Base-by-base conservation (phyloP, 768 basidiomycete genomes). In the Amanita pseudoporphyria region DNA sequence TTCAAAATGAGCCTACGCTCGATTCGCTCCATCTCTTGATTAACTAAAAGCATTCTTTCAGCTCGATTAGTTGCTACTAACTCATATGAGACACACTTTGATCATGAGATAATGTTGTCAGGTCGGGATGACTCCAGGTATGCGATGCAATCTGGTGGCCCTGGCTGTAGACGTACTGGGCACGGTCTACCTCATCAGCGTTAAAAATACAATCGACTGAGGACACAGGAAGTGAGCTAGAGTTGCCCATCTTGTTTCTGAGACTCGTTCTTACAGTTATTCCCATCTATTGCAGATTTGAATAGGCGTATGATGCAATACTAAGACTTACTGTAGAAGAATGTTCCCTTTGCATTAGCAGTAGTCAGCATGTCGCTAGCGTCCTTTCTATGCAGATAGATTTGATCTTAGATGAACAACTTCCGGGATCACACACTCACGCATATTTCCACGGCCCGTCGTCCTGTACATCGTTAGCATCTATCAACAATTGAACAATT, bases 81-180 rank as follows among this genome's bases (percentile, higher is more conserved):
- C 26, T 28, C 26, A 7, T 28, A 28, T 28, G 26, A 4, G 26
- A 26, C 58, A 21, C 54, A 68, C 68, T 57, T 49, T 66, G 54
- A 50, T 64, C 59, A 56, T 57, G 59, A 18, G 59, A 57, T 30
- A 74, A 57, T 2, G 53, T 64, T 6, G 62, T 61, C 1, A 76
- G 59, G 51, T 73, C 61, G 9, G 54, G 52, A 51, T 76, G 74
- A 10, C 58, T 53, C 74, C 74, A 76, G 19, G 73, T 74, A 54
- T 76, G 74, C n/a, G 73, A 73, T 5, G 62, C 72, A 42, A 75
- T 55, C 56, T 71, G 67, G 52, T 74, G 72, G 5, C 73, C 73
- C 16, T 62, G 58, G n/a, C 62, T 57, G 53, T 65, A 69, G 1
- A 65, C 69, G 49, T 70, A 65, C 48, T 64, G 66, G 45, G 70